Conservation (phyloP, 768 basidiomycete species). For the Multifurca ochricompacta region DNA sequence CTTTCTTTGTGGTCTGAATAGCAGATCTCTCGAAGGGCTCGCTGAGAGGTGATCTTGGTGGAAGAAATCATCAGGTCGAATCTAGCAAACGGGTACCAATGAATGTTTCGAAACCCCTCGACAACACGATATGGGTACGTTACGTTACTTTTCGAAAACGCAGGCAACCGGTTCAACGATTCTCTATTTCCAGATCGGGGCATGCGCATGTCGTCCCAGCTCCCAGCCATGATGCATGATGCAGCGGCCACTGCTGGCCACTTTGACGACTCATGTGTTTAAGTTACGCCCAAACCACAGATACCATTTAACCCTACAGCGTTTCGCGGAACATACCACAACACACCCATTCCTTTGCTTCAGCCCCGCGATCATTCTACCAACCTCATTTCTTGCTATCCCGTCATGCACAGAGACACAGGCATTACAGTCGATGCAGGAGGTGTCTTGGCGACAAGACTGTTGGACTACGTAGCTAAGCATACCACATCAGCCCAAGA, state of each 20-base stretch:
- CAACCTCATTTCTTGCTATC: neutral
- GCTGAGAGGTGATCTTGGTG: too few relatives aligned
- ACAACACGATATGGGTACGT: too few relatives aligned
- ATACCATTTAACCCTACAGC: neutral
- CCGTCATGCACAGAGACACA: neutral
- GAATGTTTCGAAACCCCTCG: too few relatives aligned
- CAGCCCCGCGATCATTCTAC: neutral
- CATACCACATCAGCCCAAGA: neutral
- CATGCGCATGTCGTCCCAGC: neutral
- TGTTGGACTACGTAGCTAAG: neutral
- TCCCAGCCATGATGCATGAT: neutral
- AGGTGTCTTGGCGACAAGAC: neutral
- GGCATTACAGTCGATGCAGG: neutral
- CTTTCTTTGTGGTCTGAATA: too few relatives aligned
- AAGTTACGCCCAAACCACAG: neutral
- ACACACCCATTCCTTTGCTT: neutral
- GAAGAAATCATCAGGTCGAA: too few relatives aligned
- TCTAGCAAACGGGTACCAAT: too few relatives aligned
- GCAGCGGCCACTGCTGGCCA: neutral
- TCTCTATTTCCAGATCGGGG: neutral
- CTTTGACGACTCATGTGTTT: neutral
- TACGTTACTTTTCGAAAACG: neutral
- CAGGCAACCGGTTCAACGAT: neutral
- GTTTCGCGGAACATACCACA: neutral
- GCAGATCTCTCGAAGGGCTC: too few relatives aligned